Base-by-base conservation (phyloP, 192 early-diverging fungal genomes). In the Podochytrium sp. region DNA sequence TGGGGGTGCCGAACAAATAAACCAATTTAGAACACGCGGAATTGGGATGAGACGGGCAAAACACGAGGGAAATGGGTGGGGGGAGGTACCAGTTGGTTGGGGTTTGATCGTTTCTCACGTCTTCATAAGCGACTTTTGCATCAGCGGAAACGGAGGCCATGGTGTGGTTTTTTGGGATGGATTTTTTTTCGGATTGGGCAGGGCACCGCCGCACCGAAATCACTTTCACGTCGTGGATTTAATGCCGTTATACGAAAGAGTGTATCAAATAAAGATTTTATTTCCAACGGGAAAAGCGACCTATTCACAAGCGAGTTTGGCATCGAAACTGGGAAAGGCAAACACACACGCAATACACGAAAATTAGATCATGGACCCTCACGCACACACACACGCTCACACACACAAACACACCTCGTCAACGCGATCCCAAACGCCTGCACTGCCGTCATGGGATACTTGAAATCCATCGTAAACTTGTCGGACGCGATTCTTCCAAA, bases 351-450 rank as follows among this genome's bases (percentile, higher is more conserved):
- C n/a, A n/a, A n/a, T n/a, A n/a, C n/a, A n/a, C n/a, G n/a, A n/a
- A n/a, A n/a, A n/a, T n/a, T n/a, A n/a, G n/a, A n/a, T n/a, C n/a
- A n/a, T n/a, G n/a, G n/a, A n/a, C n/a, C n/a, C n/a, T n/a, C n/a
- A n/a, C n/a, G n/a, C n/a, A n/a, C n/a, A n/a, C n/a, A n/a, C n/a
- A n/a, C n/a, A n/a, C n/a, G n/a, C n/a, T n/a, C n/a, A n/a, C n/a
- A n/a, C n/a, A n/a, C n/a, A 55, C 7, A 23, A 25, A 49, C 38
- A 57, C 23, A 84, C 66, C 91, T 92, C 1, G 94, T 94, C 10
- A 98, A 75, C 1, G 93, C 96, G 56, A 98, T 92, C 2, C 90
- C 92, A 77, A 99, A 92, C 0, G 94, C 96, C 77, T 93, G 92
- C 47, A 98, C 68, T 6, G 92, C 86, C 12, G 93, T 90, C 79